Evolutionary conservation across 768 basidiomycete species (phyloP).

Genomic region (Roridomyces roridus): DNA sequence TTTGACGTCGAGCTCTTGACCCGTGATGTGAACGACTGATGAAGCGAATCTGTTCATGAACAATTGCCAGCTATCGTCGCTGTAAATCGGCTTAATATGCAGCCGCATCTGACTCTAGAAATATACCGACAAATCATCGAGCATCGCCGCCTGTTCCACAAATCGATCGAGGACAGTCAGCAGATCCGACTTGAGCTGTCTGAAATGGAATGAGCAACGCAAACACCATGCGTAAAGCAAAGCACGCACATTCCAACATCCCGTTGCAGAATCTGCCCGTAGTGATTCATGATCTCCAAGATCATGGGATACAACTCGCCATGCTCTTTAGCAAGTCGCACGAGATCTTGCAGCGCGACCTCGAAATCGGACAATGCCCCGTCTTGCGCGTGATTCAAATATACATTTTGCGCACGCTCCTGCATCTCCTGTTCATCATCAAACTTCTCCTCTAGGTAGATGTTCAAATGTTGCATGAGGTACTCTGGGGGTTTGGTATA

Average conservation of each 20-base stretch:
- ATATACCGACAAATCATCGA: constrained; percentile 67
- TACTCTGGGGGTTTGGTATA: constrained; percentile 77
- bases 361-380: constrained; percentile 56
- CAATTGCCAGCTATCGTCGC: constrained; percentile 68
- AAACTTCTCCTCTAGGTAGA: constrained; percentile 87
- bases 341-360: constrained; percentile 62
- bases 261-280: constrained; percentile 60
- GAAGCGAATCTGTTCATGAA: constrained; percentile 66
- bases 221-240: background rate
- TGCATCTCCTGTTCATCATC: constrained; percentile 89
- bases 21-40: constrained; percentile 72
- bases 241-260: constrained; percentile 64
- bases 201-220: constrained; percentile 30
- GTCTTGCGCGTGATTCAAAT: constrained; percentile 38
- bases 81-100: constrained; percentile 36
- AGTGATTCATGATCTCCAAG: constrained; percentile 64
- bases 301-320: constrained; percentile 67
- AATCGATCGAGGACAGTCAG: constrained; percentile 70
- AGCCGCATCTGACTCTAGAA: background rate
- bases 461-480: constrained; percentile 76
- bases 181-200: constrained; percentile 66
- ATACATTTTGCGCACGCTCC: constrained; percentile 57
- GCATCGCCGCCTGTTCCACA: constrained; percentile 59
- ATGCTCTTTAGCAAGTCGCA: constrained; percentile 64
- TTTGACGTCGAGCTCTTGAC: constrained; percentile 63